Base-by-base conservation (phyloP, 2,329 filamentous ascomycete genomes). In the Coniochaeta ligniaria region DNA sequence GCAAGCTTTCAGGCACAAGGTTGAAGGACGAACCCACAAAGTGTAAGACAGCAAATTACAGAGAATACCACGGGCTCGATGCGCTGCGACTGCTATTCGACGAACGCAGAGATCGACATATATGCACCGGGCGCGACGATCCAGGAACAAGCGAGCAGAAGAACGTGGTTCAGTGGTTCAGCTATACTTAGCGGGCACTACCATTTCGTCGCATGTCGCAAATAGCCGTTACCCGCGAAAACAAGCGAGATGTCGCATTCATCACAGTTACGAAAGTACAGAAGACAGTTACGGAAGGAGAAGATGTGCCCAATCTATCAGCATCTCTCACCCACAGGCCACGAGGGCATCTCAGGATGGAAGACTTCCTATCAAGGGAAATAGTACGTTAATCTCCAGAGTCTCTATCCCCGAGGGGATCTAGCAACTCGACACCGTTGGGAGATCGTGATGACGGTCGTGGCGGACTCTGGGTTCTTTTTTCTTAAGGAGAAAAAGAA, bases 351-450 rank as follows among this genome's bases (percentile, higher is more conserved):
- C 54, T 73, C 73, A 73, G 71, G 73, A 72, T 78, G 80, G 73
- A 72, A 84, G 78, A 84, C 81, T 86, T 85, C 83, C 83, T 85
- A 85, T 83, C 80, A 81, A 81, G 82, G 82, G 78, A 64, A 59
- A 70, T 75, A 73, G 81, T 64, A 72, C 75, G 73, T 81, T 76
- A 64, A 72, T 85, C 81, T 85, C 76, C 82, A 82, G 81, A 84
- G 72, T 61, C 78, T 74, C 69, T 72, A 79, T 78, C 79, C 76
- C 76, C 64, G 63, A 75, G 76, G 31, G 54, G 79, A 81, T 80
- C 70, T 72, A 83, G 83, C 83, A 85, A 85, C 83, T 71, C 81
- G 74, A 81, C 83, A 84, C 82, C 82, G 83, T 85, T 71, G 76
- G 70, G 66, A 38, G 28, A 60, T 61, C 72, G 79, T 78, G 75